Percentiles rank a stretch among this genome's conserved stretches.
Evolutionary conservation across 2,329 filamentous ascomycete genomes (phyloP).

Genomic region (Sporothrix pallida): DNA sequence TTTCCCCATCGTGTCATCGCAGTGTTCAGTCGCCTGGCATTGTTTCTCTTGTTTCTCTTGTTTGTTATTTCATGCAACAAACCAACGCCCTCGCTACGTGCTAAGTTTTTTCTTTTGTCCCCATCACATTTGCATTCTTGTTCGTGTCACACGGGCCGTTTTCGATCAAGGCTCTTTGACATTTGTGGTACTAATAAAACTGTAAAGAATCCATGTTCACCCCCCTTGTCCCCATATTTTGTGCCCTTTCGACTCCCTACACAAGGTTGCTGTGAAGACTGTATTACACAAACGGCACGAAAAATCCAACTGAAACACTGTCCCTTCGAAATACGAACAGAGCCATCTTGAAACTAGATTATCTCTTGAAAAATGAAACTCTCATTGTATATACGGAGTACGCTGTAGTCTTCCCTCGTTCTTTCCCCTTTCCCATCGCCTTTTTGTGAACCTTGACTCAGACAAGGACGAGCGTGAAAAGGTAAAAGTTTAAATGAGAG

Average conservation of each 20-base stretch:
- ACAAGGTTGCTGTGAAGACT: background rate
- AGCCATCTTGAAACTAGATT: background rate
- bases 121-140: background rate
- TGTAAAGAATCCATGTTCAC: slow-evolving; percentile 1
- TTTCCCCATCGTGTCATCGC: slow-evolving; percentile 25
- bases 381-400: no score
- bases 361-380: background rate
- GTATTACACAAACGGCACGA: slow-evolving; percentile 28
- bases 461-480: background rate
- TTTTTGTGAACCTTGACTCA: slow-evolving; percentile 28
- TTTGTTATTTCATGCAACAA: slow-evolving; percentile 17
- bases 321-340: slow-evolving; percentile 17
- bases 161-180: slow-evolving; percentile 22
- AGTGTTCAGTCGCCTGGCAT: background rate
- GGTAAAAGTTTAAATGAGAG: slow-evolving; percentile 17
- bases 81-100: background rate
- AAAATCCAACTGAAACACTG: slow-evolving; percentile 31
- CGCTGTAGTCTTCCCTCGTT: no score
- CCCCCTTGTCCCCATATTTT: background rate
- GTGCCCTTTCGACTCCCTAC: background rate
- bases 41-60: background rate
- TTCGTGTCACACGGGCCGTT: background rate
- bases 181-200: slow-evolving; percentile 18
- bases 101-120: background rate
- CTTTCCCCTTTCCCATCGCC: background rate